phyloP scores from a whole-genome alignment of 2,329 filamentous ascomycete genomes.

The Trichoderma guizhouense region DNA sequence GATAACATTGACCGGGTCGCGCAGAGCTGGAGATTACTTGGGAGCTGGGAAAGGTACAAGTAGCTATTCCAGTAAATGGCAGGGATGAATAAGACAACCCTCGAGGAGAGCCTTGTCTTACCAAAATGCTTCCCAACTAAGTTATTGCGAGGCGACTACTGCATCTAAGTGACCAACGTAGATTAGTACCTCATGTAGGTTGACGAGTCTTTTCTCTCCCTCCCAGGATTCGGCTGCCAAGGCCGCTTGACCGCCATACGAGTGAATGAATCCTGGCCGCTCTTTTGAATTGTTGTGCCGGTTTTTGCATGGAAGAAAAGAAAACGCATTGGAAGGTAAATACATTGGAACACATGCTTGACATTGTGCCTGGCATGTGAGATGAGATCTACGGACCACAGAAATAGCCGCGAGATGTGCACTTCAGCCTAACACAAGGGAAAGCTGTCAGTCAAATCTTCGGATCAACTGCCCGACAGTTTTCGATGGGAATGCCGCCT shows the following conservation, averaged over 20 bases:
- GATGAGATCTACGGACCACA: not conserved
- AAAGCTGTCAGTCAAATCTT: not conserved
- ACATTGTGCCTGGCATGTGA: not conserved
- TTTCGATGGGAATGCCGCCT: not conserved
- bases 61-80: constrained; percentile 18
- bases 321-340: not conserved
- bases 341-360: not conserved
- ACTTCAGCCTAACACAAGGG: not conserved
- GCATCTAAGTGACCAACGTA: not conserved
- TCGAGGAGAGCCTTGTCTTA: not conserved
- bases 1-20: constrained; percentile 55
- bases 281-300: not conserved
- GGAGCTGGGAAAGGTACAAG: constrained; percentile 57
- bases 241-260: not conserved
- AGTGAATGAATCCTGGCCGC: not conserved
- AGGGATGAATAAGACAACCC: not conserved
- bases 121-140: not conserved
- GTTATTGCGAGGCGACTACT: not conserved
- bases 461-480: not conserved
- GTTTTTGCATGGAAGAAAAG: not conserved
- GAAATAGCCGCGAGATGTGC: not conserved
- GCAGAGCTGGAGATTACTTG: constrained; percentile 64
- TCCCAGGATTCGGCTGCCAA: not conserved
- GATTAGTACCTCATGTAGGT: not conserved
- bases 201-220: not conserved